These are phyloP conservation scores for Blastocystis sp. DNA, from an alignment of 352 stramenopile species.

Conservation along the genomic window DNA sequence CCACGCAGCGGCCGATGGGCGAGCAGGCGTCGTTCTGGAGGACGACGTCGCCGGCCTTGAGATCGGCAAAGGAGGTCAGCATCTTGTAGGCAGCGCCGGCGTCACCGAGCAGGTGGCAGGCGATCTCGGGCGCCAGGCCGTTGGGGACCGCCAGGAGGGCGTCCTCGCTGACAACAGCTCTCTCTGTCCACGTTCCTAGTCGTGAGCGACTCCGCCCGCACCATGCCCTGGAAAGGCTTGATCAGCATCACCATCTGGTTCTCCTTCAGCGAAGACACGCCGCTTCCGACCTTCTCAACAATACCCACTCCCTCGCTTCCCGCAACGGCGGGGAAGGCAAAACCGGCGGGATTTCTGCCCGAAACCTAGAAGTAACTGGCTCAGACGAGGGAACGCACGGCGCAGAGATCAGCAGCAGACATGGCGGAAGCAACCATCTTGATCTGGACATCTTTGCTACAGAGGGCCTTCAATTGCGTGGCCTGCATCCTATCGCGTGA, in stretches of 20 bases:
- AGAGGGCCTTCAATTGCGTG: constrained; percentile 23
- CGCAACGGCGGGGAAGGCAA: constrained; percentile 66
- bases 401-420: constrained; percentile 18
- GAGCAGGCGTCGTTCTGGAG: constrained; percentile 86
- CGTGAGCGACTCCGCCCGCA: neutral
- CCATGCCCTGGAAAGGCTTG: constrained; percentile 36
- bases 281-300: constrained; percentile 70
- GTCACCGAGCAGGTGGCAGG: constrained; percentile 79
- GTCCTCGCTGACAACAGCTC: constrained; percentile 23
- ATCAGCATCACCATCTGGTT: constrained; percentile 73
- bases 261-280: constrained; percentile 69
- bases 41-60: constrained; percentile 80
- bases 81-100: constrained; percentile 81
- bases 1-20: constrained; percentile 80
- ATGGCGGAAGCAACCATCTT: constrained; percentile 60
- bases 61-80: constrained; percentile 79
- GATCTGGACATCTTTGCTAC: constrained; percentile 64
- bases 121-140: constrained; percentile 81
- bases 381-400: neutral
- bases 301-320: constrained; percentile 73
- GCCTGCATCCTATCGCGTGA: constrained; percentile 33
- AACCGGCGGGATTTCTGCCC: constrained; percentile 19
- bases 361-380: constrained; percentile 15
- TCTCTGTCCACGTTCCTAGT: constrained; percentile 69
- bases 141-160: constrained; percentile 70